Conservation (phyloP, 306 rosid species). For the Purshia tridentata region DNA sequence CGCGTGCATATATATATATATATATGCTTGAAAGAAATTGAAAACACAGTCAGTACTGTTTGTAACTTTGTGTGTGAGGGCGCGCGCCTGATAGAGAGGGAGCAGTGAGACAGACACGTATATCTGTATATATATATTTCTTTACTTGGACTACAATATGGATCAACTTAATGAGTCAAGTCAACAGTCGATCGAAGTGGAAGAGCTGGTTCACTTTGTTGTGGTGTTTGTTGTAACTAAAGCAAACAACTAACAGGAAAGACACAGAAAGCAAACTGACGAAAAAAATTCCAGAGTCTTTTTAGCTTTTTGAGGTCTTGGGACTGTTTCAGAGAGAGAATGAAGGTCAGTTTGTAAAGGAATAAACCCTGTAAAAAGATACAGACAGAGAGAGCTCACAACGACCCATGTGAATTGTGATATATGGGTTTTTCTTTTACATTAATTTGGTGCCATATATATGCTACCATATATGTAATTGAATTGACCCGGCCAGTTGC, state of each 20-base stretch:
- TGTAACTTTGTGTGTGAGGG: too few relatives aligned
- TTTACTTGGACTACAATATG: conserved; percentile 28
- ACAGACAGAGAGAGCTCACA: conserved; percentile 32
- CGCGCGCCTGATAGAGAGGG: too few relatives aligned
- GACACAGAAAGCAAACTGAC: conserved; percentile 19
- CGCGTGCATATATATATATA: conserved; percentile 50
- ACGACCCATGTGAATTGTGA: conserved; percentile 26
- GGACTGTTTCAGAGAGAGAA: conserved; percentile 13
- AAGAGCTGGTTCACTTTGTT: conserved; percentile 33
- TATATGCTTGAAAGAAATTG: not conserved
- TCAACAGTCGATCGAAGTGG: not conserved
- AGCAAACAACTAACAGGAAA: conserved; percentile 9
- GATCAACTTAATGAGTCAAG: not conserved
- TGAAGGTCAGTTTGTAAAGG: conserved; percentile 23
- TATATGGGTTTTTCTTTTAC: not conserved
- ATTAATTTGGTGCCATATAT: too few relatives aligned
- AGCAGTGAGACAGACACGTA: too few relatives aligned
- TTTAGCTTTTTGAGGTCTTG: conserved; percentile 7
- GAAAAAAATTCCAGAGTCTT: conserved; percentile 6
- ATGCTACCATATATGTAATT: too few relatives aligned
- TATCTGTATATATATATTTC: not conserved
- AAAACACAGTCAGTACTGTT: conserved; percentile 17
- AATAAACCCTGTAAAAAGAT: conserved; percentile 26
- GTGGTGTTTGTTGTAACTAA: conserved; percentile 12
- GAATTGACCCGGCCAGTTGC: too few relatives aligned